These are phyloP conservation scores for Globisporangium cylindrosporum DNA, from an alignment of 352 stramenopile genomes.

Conservation along the genomic window DNA sequence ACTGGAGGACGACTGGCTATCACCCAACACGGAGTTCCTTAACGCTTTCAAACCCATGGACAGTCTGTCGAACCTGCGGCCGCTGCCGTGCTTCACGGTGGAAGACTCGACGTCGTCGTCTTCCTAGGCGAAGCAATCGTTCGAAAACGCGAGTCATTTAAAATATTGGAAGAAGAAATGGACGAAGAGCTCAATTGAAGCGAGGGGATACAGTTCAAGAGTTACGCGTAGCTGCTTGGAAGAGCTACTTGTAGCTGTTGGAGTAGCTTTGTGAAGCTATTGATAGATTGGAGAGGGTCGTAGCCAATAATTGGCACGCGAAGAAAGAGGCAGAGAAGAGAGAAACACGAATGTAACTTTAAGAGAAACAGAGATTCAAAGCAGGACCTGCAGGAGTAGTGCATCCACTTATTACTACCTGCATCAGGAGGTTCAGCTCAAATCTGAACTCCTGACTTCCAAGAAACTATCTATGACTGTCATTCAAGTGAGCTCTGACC, in stretches of 20 bases:
- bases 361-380: conserved; percentile 1
- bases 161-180: not conserved
- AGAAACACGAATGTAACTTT: not conserved
- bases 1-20: conserved; percentile 74
- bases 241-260: not conserved
- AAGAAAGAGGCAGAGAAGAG: not conserved
- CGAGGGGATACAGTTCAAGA: not conserved
- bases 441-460: no score
- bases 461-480: not conserved
- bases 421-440: no score
- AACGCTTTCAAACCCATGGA: conserved; percentile 69
- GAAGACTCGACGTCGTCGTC: not conserved
- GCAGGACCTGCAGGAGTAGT: not conserved
- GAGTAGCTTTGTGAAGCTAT: not conserved
- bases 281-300: not conserved
- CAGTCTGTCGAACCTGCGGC: conserved; percentile 50
- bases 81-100: conserved; percentile 57
- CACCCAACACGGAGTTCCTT: conserved; percentile 67
- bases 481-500: not conserved
- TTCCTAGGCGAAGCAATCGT: not conserved
- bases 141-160: not conserved
- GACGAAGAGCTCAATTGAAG: not conserved
- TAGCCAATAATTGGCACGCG: not conserved
- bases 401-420: no score
- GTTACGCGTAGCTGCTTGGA: not conserved